Evolutionary conservation across 116 monocot genomes (phyloP).

Genomic region (Trichopus zeylanicus): DNA sequence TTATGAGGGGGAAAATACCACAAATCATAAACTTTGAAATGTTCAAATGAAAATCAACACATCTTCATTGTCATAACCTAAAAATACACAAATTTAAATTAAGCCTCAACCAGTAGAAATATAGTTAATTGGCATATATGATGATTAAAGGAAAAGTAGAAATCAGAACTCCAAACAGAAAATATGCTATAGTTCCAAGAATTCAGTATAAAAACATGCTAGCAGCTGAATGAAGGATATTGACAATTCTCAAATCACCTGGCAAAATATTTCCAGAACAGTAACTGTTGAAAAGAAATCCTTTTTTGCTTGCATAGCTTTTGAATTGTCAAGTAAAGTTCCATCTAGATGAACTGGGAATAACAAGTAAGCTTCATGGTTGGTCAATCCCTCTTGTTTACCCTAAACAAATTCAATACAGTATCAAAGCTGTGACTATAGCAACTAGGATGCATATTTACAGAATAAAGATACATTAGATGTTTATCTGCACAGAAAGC

Average conservation of each 20-base stretch:
- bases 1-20: not conserved
- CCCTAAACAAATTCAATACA: conserved; percentile 26
- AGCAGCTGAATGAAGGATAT: not conserved
- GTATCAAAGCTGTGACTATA: not conserved
- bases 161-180: too few relatives aligned
- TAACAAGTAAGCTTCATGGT: conserved; percentile 77
- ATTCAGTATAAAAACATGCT: not conserved
- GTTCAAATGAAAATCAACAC: too few relatives aligned
- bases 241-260: conserved; percentile 31
- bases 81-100: too few relatives aligned
- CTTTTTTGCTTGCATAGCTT: conserved; percentile 76
- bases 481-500: too few relatives aligned
- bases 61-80: too few relatives aligned
- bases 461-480: too few relatives aligned
- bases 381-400: conserved; percentile 32
- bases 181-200: not conserved
- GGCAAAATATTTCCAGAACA: conserved; percentile 84
- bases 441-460: too few relatives aligned
- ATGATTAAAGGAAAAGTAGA: too few relatives aligned
- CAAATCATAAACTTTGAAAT: not conserved
- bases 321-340: conserved; percentile 69
- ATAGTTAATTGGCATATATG: too few relatives aligned
- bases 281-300: conserved; percentile 62
- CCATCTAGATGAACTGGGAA: conserved; percentile 95
- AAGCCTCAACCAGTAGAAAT: too few relatives aligned